These are phyloP conservation scores for Penicillium polonicum DNA, from an alignment of 2,329 filamentous ascomycete genomes.

Conservation along the genomic window DNA sequence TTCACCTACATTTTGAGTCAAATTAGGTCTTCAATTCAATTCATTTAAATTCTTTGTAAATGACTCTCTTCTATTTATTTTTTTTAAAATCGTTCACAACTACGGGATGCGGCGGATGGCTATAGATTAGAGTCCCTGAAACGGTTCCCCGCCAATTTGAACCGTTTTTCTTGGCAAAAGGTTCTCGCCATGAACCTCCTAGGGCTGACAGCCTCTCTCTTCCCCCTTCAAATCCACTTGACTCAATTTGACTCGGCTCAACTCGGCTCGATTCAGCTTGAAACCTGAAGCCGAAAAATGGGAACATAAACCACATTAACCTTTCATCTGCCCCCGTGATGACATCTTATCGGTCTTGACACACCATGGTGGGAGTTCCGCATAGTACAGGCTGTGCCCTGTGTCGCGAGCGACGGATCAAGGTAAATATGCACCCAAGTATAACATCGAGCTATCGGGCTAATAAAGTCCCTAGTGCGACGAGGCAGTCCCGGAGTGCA, in stretches of 20 bases:
- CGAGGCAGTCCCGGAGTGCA: constrained; percentile 42
- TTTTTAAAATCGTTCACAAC: too few species aligned
- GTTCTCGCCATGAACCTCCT: not conserved
- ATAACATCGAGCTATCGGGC: not conserved
- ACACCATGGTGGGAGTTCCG: constrained; percentile 43
- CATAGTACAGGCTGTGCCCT: constrained; percentile 44
- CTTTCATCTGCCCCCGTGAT: constrained; percentile 1
- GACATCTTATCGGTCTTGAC: constrained; percentile 2
- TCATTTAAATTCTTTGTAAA: too few species aligned
- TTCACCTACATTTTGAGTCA: too few species aligned
- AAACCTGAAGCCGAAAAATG: not conserved
- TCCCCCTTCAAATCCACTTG: not conserved
- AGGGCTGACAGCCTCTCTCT: not conserved
- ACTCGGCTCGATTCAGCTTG: not conserved
- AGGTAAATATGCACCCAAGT: constrained; percentile 21
- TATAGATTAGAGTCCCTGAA: not conserved
- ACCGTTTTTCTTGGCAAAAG: not conserved
- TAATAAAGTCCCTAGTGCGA: constrained; percentile 41
- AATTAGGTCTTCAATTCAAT: too few species aligned
- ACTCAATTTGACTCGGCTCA: not conserved
- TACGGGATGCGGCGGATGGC: too few species aligned
- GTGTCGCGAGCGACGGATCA: constrained; percentile 43
- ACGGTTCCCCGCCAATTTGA: not conserved
- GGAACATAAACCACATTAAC: not conserved
- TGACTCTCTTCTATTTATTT: too few species aligned